These are phyloP conservation scores for Kodamaea sp. DNA, from an alignment of 1,139 yeast species.

Conservation along the genomic window DNA sequence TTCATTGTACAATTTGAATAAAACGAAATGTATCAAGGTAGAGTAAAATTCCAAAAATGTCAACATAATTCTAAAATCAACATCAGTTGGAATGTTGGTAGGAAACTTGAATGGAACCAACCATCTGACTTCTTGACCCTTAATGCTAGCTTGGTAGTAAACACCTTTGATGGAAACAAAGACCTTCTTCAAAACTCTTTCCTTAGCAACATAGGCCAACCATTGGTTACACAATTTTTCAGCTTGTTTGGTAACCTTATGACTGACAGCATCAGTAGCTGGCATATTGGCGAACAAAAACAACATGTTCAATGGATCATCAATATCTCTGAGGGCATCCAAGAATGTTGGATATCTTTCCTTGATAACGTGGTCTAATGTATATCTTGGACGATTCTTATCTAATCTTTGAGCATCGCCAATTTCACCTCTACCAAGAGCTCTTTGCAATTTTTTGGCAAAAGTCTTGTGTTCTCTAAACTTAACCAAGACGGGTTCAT, in stretches of 20 bases:
- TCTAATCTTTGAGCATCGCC: constrained; percentile 85
- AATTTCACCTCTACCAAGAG: constrained; percentile 89
- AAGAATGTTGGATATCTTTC: constrained; percentile 94
- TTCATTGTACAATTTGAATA: constrained; percentile 82
- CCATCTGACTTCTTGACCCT: constrained; percentile 95
- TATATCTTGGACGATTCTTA: constrained; percentile 75
- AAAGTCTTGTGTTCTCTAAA: constrained; percentile 95
- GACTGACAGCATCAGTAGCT: constrained; percentile 78
- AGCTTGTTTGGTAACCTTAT: constrained; percentile 81
- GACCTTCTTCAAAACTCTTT: constrained; percentile 77
- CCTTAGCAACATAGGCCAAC: constrained; percentile 90
- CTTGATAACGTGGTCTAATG: constrained; percentile 84
- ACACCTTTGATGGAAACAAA: constrained; percentile 97
- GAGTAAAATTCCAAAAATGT: constrained; percentile 95
- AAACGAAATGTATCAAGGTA: constrained; percentile 81
- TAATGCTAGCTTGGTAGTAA: constrained; percentile 84
- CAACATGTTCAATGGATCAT: constrained; percentile 93
- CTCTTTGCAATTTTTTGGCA: constrained; percentile 84
- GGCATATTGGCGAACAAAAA: constrained; percentile 94
- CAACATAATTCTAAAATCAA: constrained; percentile 95
- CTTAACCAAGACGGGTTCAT: constrained; percentile 89
- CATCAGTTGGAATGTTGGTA: constrained; percentile 88
- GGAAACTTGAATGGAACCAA: constrained; percentile 96
- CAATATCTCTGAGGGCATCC: constrained; percentile 90
- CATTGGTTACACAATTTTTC: constrained; percentile 86